Base-by-base conservation (phyloP, 148 eudicot genomes). In the Persicaria tinctoria region DNA sequence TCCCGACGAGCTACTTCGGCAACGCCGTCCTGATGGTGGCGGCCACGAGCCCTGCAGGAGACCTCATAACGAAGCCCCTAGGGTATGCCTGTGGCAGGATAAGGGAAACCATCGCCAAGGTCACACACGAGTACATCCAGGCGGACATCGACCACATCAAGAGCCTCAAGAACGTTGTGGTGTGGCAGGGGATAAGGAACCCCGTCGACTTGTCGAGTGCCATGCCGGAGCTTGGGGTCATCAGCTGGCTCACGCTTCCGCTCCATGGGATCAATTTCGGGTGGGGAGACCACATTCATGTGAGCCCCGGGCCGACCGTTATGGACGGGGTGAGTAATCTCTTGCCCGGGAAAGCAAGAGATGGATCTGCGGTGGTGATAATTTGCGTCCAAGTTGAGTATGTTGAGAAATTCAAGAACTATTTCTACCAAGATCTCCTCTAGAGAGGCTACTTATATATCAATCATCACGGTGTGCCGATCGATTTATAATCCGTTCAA, bases 241-340 rank as follows among this genome's bases (percentile, higher is more conserved):
- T 70, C 1, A 70, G 73, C 14, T 70, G 73, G 73, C 54, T 70
- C 53, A 49, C 53, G 6, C 54, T 70, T 7, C 73, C 73, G 12
- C 27, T 70, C 27, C 13, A 17, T 5, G 53, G 51, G 6, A 5
- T 70, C 32, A 51, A 70, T 16, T 70, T 70, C 14, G 73, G 73
- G 5, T 70, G 73, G 73, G 73, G 73, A 6, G 20, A 70, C 23
- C n/a, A 70, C 32, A 0, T 70, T 2, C 54, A 49, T 17, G 46
- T 70, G 51, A 46, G 73, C 54, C 73, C 73, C 12, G 53, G 51
- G 7, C 73, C 41, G 1, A 20, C 5, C 54, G 73, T 17, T 8
- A 4, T 46, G 12, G 53, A n/a, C 3, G 73, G 73, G 54, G 16
- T 49, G 5, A 70, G 38, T 12, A 49, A 46, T 14, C 8, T 70